Evolutionary conservation across 2,329 filamentous ascomycete genomes (phyloP).

Genomic region (Cadophora malorum): DNA sequence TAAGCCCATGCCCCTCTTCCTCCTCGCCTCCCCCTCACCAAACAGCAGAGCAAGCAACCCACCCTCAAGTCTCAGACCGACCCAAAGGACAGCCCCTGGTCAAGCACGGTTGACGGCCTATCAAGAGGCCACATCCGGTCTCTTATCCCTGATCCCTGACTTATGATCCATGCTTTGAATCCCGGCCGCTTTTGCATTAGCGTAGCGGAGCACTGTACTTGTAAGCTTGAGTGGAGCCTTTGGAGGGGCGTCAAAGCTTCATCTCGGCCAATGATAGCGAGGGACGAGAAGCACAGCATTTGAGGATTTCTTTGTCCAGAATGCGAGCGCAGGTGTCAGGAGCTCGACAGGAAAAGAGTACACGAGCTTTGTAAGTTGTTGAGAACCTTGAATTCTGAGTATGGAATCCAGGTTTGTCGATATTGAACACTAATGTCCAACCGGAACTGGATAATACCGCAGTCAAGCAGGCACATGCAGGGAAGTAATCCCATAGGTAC

Average conservation of each 20-base stretch:
- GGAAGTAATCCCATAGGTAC: not conserved
- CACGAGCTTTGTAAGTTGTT: not conserved
- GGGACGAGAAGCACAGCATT: constrained; percentile 6
- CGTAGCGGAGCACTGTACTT: not conserved
- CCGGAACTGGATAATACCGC: not conserved
- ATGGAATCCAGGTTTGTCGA: not conserved
- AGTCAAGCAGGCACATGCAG: not conserved
- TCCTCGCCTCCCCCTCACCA: not conserved
- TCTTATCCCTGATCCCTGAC: constrained; percentile 28
- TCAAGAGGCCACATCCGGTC: constrained; percentile 31
- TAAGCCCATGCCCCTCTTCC: constrained; percentile 8
- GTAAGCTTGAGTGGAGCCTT: not conserved
- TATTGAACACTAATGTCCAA: not conserved
- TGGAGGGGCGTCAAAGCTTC: constrained; percentile 23
- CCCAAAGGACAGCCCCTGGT: constrained; percentile 27
- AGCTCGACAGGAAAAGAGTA: not conserved
- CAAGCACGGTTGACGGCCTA: constrained; percentile 33
- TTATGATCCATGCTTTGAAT: constrained; percentile 12
- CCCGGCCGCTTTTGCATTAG: constrained; percentile 16
- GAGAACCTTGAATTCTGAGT: not conserved
- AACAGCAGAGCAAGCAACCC: constrained; percentile 15
- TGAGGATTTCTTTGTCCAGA: not conserved
- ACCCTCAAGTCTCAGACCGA: constrained; percentile 9
- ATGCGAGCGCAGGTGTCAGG: not conserved
- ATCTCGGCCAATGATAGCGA: constrained; percentile 17